Conservation (phyloP, 75 land plant genomes). For the Selaginella tamariscina region DNA sequence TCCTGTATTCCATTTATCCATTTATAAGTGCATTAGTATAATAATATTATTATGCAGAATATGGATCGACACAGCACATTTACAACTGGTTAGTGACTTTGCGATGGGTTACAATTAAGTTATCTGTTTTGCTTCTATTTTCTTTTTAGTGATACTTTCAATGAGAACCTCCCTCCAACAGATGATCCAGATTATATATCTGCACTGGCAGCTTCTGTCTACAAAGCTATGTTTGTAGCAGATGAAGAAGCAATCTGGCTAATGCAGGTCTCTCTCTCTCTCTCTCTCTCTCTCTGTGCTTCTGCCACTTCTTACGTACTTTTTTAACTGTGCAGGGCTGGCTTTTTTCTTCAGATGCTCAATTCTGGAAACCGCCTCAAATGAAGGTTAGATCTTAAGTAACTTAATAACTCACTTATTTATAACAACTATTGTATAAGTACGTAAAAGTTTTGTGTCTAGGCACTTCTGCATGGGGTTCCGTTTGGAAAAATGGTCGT, state of each 20-base stretch:
- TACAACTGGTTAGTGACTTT: slow-evolving; percentile 61
- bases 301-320: no score
- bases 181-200: slow-evolving; percentile 70
- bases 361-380: slow-evolving; percentile 90
- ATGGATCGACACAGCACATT: slow-evolving; percentile 70
- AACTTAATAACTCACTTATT: neutral
- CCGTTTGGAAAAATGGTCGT: slow-evolving; percentile 94
- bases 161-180: slow-evolving; percentile 87
- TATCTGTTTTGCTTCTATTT: neutral
- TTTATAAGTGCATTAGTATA: no score
- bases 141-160: slow-evolving; percentile 77
- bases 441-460: slow-evolving; percentile 9
- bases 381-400: slow-evolving; percentile 45
- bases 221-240: slow-evolving; percentile 67
- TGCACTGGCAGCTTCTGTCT: slow-evolving; percentile 74
- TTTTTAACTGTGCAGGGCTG: slow-evolving; percentile 56
- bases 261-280: slow-evolving; percentile 53
- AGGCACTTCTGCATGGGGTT: slow-evolving; percentile 96
- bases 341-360: slow-evolving; percentile 78
- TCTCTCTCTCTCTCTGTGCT: neutral
- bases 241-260: slow-evolving; percentile 83
- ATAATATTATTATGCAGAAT: slow-evolving; percentile 68
- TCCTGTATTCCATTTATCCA: no score
- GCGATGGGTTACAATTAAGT: neutral
- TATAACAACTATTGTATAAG: no score